These are phyloP conservation scores for Globisporangium middletonii DNA, from an alignment of 352 stramenopile species.

Conservation along the genomic window DNA sequence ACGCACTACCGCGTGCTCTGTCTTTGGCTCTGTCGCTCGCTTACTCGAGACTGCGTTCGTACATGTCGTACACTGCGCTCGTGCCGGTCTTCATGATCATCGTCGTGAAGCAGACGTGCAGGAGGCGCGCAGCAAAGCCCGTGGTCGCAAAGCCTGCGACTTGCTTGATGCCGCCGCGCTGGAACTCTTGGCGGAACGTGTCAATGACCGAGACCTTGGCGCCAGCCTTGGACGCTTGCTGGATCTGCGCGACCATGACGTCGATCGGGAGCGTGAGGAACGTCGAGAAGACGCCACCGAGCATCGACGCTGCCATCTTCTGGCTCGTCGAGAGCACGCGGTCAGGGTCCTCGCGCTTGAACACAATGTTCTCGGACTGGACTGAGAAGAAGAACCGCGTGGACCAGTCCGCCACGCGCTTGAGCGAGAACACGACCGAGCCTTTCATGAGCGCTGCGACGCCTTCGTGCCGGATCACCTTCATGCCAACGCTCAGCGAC, in stretches of 20 bases:
- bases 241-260: slow-evolving; percentile 92
- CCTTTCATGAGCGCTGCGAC: slow-evolving; percentile 89
- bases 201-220: slow-evolving; percentile 68
- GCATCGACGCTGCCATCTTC: slow-evolving; percentile 78
- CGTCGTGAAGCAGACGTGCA: slow-evolving; percentile 86
- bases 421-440: slow-evolving; percentile 87
- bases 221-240: slow-evolving; percentile 87
- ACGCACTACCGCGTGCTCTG: no score
- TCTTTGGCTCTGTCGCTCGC: no score
- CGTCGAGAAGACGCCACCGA: slow-evolving; percentile 75
- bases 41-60: not conserved
- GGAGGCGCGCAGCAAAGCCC: slow-evolving; percentile 64
- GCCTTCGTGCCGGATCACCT: slow-evolving; percentile 89
- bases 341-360: slow-evolving; percentile 61
- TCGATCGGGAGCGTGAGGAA: slow-evolving; percentile 89
- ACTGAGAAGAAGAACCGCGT: slow-evolving; percentile 92
- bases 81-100: slow-evolving; percentile 90
- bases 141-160: slow-evolving; percentile 76
- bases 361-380: slow-evolving; percentile 70
- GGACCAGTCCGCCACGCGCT: slow-evolving; percentile 91
- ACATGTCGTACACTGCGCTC: slow-evolving; percentile 76
- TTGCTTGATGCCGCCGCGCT: slow-evolving; percentile 70
- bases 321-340: slow-evolving; percentile 53
- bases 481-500: slow-evolving; percentile 80
- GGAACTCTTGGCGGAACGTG: slow-evolving; percentile 71